These are phyloP conservation scores for Fusarium odoratissimum DNA, from an alignment of 2,329 filamentous ascomycete species.

Conservation along the genomic window DNA sequence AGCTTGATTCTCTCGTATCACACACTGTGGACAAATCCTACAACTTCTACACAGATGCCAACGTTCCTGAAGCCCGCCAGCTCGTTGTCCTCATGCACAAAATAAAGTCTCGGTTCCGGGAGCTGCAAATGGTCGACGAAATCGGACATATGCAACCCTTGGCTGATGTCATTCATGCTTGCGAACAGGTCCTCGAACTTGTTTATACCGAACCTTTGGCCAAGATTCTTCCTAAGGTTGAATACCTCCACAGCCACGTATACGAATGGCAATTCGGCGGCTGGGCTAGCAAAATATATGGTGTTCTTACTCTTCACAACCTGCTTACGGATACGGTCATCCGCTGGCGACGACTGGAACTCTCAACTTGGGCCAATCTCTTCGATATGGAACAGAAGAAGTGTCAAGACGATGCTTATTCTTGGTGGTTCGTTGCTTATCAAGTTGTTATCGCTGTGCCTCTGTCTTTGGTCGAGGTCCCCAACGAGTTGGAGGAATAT, in stretches of 20 bases:
- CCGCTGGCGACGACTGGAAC: conserved; percentile 88
- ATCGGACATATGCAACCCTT: conserved; percentile 80
- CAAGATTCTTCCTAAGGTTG: conserved; percentile 85
- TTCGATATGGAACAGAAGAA: conserved; percentile 86
- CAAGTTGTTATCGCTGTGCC: conserved; percentile 86
- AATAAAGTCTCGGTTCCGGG: conserved; percentile 77
- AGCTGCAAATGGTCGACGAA: conserved; percentile 74
- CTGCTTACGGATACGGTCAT: conserved; percentile 84
- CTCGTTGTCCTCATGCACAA: conserved; percentile 76
- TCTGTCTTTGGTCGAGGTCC: conserved; percentile 70
- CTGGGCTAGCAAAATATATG: conserved; percentile 85
- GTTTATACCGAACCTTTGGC: conserved; percentile 85
- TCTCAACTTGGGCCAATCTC: conserved; percentile 90
- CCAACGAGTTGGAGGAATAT: conserved; percentile 71
- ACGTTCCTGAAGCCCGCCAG: conserved; percentile 79
- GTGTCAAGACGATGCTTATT: conserved; percentile 80
- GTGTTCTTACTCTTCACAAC: conserved; percentile 77
- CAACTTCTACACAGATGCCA: conserved; percentile 91
- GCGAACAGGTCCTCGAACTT: conserved; percentile 79
- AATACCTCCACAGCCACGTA: conserved; percentile 85
- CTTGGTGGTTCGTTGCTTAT: conserved; percentile 98
- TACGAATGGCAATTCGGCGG: conserved; percentile 92
- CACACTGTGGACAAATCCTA: conserved; percentile 62
- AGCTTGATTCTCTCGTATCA: conserved; percentile 58
- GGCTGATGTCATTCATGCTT: conserved; percentile 79